Evolutionary conservation across 2,329 filamentous ascomycete genomes (phyloP), one percentile per base, ranked within the genome.

Genomic region (Akanthomyces dipterigenus): DNA sequence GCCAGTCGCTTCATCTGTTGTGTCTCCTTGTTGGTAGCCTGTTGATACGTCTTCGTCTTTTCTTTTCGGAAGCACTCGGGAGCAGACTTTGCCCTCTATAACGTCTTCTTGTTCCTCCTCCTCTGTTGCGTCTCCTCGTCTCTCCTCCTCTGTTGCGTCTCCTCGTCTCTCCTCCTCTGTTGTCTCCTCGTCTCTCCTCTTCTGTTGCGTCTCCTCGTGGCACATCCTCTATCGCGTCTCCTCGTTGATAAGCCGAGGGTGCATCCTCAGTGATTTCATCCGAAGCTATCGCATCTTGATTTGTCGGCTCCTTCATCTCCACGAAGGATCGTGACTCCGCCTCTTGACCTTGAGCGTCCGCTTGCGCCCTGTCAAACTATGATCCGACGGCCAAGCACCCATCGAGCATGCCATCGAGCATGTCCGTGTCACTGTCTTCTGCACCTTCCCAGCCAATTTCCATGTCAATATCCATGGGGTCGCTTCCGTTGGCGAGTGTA

Each of bases 391-490:
- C 77, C 38, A 85, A 72, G 63, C 81, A 81, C 3, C 81, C 82
- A 63, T 86, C 83, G 55, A 88, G 74, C 18, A 88, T 76, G 45
- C 72, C 75, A 65, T 88, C 81, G 28, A 88, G 75, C 60, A 78
- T 73, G 53, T 78, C 74, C 66, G 77, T 77, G 64, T 87, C 84
- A 34, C 76, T 72, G 3, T 67, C 65, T 53, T 82, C 80, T 43
- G 80, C 81, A 3, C 86, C 87, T 53, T 87, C 85, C 87, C 87
- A 89, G 65, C 78, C 78, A n/a, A 76, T 71, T 14, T 86, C 82
- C 20, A 71, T 72, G 68, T 88, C 84, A 49, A 85, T 73, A 9
- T 87, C 84, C 82, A 86, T 87, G n/a, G 77, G 71, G 60, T 86
- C 82, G 2, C 74, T 68, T 2, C 82, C 82, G 63, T 84, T 85